Evolutionary conservation across 495 filamentous ascomycete species (phyloP).

Genomic region (Podospora bellae-mahoneyi): DNA sequence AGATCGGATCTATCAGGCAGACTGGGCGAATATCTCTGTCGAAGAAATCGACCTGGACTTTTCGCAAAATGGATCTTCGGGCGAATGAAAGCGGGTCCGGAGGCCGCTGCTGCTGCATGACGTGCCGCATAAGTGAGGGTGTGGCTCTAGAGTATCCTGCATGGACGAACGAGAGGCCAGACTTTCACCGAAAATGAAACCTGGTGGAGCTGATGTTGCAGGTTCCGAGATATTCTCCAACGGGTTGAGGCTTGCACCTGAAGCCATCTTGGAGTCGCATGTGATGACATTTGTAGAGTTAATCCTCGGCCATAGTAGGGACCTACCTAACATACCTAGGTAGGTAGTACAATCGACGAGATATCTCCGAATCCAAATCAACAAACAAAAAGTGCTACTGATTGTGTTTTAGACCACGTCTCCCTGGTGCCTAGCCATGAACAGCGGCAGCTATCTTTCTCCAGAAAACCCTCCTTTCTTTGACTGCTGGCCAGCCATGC

Average conservation of each 20-base stretch:
- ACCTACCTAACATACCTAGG: no score
- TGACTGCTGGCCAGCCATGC: slow-evolving; percentile 3
- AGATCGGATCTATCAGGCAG: slow-evolving; percentile 11
- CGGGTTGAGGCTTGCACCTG: slow-evolving; percentile 1
- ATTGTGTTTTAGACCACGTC: background rate
- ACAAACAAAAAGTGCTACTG: background rate
- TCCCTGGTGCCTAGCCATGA: background rate
- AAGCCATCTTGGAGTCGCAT: background rate
- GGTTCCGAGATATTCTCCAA: background rate
- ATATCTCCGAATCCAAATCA: no score
- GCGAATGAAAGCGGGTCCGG: slow-evolving; percentile 24
- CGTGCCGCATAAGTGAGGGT: slow-evolving; percentile 15
- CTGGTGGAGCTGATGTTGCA: slow-evolving; percentile 9
- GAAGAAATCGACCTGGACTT: slow-evolving; percentile 19
- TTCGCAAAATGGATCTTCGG: slow-evolving; percentile 1
- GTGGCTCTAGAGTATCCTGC: slow-evolving; percentile 16
- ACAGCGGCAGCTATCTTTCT: background rate
- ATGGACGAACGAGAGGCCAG: background rate
- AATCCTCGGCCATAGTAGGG: background rate
- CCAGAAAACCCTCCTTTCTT: background rate
- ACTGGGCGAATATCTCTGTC: background rate
- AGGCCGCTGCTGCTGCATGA: slow-evolving; percentile 13
- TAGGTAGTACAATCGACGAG: no score
- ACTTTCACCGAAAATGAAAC: slow-evolving; percentile 11
- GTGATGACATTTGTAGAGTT: background rate